Percentiles rank a stretch among this genome's conserved stretches.
phyloP scores from a whole-genome alignment of 2,329 filamentous ascomycete species.

The Epichloe aotearoae region DNA sequence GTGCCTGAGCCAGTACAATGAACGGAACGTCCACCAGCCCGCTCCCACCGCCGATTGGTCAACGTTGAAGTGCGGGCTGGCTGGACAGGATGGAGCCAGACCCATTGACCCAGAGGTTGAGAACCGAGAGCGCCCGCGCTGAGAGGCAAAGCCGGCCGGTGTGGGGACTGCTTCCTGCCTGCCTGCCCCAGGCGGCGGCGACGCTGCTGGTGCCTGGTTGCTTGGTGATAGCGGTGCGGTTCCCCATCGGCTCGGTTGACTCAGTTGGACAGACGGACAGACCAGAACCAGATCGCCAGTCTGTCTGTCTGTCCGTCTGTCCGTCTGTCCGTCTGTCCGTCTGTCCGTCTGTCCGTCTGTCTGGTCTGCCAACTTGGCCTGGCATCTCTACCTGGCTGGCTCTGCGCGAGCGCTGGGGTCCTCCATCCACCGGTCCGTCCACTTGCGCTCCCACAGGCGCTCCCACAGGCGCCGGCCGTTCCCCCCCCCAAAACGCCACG shows the following conservation, averaged over 20 bases:
- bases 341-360: no score
- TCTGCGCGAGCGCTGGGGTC: constrained; percentile 1
- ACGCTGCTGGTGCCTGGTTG: neutral
- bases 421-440: neutral
- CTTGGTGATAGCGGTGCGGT: neutral
- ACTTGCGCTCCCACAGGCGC: constrained; percentile 3
- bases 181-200: neutral
- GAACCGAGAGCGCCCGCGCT: neutral
- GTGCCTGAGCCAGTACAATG: neutral
- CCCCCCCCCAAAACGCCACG: constrained; percentile 7
- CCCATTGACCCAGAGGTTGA: neutral
- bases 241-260: no score
- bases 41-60: neutral
- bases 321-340: no score
- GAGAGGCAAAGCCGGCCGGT: neutral
- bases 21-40: neutral
- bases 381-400: neutral
- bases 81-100: neutral
- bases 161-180: neutral
- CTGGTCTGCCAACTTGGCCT: neutral
- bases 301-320: no score
- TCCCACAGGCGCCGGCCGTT: constrained; percentile 5
- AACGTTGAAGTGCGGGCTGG: no score
- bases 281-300: no score
- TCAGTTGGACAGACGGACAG: no score